Evolutionary conservation across 257 asterid genomes (phyloP).

Genomic region (Fraxinus quadrangulata): DNA sequence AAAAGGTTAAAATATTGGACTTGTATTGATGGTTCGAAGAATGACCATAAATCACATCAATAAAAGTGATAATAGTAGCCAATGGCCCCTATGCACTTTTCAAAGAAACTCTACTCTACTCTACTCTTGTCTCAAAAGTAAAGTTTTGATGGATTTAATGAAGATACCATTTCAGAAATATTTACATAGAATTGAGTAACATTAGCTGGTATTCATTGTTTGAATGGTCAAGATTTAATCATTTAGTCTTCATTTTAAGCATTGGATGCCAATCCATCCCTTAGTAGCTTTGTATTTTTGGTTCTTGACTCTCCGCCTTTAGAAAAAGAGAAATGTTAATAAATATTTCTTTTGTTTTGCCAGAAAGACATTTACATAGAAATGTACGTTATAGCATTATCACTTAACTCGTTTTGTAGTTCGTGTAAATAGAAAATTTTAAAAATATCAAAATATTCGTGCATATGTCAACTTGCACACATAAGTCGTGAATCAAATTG

Average conservation of each 20-base stretch:
- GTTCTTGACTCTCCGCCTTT: slow-evolving; percentile 33
- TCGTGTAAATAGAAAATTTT: not conserved
- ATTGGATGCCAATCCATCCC: slow-evolving; percentile 62
- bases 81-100: slow-evolving; percentile 26
- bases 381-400: too few species aligned
- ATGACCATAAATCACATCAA: slow-evolving; percentile 69
- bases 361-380: not conserved
- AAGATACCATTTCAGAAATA: slow-evolving; percentile 21
- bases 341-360: too few species aligned
- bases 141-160: slow-evolving; percentile 39
- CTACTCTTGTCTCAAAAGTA: slow-evolving; percentile 24
- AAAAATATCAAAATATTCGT: too few species aligned
- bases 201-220: slow-evolving; percentile 46
- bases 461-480: not conserved
- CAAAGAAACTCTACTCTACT: slow-evolving; percentile 17
- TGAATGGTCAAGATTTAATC: slow-evolving; percentile 82
- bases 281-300: slow-evolving; percentile 44
- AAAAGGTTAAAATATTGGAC: not conserved
- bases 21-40: slow-evolving; percentile 47
- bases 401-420: not conserved
- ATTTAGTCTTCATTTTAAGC: slow-evolving; percentile 69
- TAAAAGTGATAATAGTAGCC: slow-evolving; percentile 46
- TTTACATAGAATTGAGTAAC: slow-evolving; percentile 15
- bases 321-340: not conserved
- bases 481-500: not conserved